Base-by-base conservation (phyloP, 495 filamentous ascomycete genomes). In the Penicillium cataractarum region DNA sequence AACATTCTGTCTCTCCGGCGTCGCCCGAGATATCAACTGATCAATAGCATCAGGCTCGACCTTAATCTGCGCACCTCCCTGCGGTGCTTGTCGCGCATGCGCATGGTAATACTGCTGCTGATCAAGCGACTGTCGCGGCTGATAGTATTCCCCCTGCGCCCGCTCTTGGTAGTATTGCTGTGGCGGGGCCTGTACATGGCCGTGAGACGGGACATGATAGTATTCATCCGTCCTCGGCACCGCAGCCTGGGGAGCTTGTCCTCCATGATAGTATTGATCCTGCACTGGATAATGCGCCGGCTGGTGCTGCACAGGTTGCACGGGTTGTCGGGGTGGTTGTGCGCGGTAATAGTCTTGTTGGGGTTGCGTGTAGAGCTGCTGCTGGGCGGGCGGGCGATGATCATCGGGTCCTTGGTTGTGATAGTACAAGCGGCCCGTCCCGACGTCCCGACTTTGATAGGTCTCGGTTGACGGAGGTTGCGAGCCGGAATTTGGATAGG, bases 51-150 rank as follows among this genome's bases (percentile, higher is more conserved):
- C 31, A 22, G 52, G 52, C 52, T 55, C 52, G 8, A 39, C 24
- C 33, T 55, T 39, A 27, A 61, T 52, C 26, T 32, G 49, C 15
- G 27, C 49, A 10, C 49, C 49, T n/a, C 49, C 49, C 15, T 31
- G 49, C 26, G 49, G 49, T 15, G 4, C 29, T 15, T 8, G 49
- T 52, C 49, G 26, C 15, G 49, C 49, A 31, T 17, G 29, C 2
- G n/a, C 29, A 12, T 32, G 26, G 24, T 52, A 52, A 15, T 29
- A 32, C 27, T 64, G 53, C 24, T 64, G 51, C 26, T 61, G 44
- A 33, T 55, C 29, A 19, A 60, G 55, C 22, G 62, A 32, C 29
- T 52, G 49, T 15, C 49, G 49, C 49, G 26, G 7, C 49, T 31
- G 26, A 32, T 52, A 52, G 26, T 31, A 52, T 7, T 52, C 49